Base-by-base conservation (phyloP, 495 filamentous ascomycete species). In the Aspergillus panamensis region DNA sequence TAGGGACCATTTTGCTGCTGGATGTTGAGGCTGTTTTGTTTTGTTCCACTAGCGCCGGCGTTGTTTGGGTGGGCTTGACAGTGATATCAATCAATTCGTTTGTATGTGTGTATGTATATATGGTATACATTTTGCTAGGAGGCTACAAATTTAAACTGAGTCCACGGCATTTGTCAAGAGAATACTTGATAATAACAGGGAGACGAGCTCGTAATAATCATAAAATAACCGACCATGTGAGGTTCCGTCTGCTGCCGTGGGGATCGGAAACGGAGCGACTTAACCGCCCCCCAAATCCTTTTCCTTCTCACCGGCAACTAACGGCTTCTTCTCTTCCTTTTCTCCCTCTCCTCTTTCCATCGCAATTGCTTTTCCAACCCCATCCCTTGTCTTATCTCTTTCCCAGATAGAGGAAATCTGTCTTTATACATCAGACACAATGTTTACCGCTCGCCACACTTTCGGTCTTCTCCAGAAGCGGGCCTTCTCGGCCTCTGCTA, bases 401-500 rank as follows among this genome's bases (percentile, higher is more conserved):
- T 54, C 63, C 54, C 55, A 33, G 53, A 58, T 60, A 59, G 43
- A 65, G 55, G 44, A 53, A 51, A 47, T 55, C 48, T 60, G 44
- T 55, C 48, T 42, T 43, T 45, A 13, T 49, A 37, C 49, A 54
- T 53, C 63, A 51, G 32, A 60, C 74, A 88, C 61, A 45, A 96
- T 95, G 91, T 93, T 92, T 69, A 80, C 86, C 55, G 80, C 84
- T 78, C 87, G 84, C 66, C 84, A 80, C 70, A 79, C 82, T 75
- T 87, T 89, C 77, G 78, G 79, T 66, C 74, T 83, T 63, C 78
- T 80, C 79, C 91, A 96, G 84, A 83, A 88, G 78, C 86, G 94
- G 70, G 85, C 91, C 74, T 97, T 98, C 84, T 96, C 94, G 67
- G 90, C 84, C 67, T 94, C 92, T 72, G 87, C 93, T 65, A 79